These are phyloP conservation scores for Colletotrichum orbiculare DNA, from an alignment of 2,329 filamentous ascomycete genomes.

Conservation along the genomic window DNA sequence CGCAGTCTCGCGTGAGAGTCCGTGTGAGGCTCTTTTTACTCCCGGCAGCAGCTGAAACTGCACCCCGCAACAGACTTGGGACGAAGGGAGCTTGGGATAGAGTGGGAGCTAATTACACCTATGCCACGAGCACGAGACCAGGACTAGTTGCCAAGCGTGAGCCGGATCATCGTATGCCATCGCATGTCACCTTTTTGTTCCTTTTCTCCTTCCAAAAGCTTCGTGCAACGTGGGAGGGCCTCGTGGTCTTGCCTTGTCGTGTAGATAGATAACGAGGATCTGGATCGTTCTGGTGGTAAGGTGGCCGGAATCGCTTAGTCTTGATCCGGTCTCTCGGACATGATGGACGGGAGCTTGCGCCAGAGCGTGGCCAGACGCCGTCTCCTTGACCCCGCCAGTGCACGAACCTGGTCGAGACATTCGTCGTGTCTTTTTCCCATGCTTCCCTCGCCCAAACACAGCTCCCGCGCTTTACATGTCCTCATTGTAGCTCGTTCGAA, in stretches of 20 bases:
- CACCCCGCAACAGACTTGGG: constrained; percentile 24
- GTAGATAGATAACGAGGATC: not conserved
- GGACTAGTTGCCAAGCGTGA: no score
- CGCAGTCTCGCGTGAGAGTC: not conserved
- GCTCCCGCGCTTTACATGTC: constrained; percentile 1
- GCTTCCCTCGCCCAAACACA: no score
- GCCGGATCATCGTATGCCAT: not conserved
- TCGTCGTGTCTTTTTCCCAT: not conserved
- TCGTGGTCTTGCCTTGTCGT: no score
- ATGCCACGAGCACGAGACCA: no score
- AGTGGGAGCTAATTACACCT: no score
- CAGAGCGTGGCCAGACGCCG: constrained; percentile 17
- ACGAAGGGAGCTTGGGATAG: not conserved
- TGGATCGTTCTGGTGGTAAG: not conserved
- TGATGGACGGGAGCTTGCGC: constrained; percentile 16
- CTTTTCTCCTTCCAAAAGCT: not conserved
- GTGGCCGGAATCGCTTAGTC: constrained; percentile 6
- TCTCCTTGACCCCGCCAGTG: constrained; percentile 24
- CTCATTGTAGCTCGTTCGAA: no score
- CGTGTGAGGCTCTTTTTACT: constrained; percentile 5
- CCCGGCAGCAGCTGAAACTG: constrained; percentile 29
- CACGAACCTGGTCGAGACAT: constrained; percentile 21
- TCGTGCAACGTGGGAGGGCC: not conserved
- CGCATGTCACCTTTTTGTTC: constrained; percentile 9
- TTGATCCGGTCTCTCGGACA: constrained; percentile 21